phyloP scores from a whole-genome alignment of 495 filamentous ascomycete species.

The Cairneyella variabilis region DNA sequence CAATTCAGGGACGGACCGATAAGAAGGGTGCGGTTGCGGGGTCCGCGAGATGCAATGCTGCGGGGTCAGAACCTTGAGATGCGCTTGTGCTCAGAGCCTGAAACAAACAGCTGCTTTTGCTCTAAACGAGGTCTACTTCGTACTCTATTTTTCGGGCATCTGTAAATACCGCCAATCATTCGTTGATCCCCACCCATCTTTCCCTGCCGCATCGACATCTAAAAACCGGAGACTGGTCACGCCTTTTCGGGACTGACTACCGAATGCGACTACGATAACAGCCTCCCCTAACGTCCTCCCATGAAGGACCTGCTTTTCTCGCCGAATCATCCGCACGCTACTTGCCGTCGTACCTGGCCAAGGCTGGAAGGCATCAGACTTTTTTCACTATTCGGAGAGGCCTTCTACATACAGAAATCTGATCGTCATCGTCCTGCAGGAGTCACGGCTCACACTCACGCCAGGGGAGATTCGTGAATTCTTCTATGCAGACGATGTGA shows the following conservation, averaged over 20 bases:
- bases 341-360: background rate
- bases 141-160: too few species aligned
- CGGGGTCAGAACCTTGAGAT: background rate
- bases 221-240: too few species aligned
- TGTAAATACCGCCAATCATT: background rate
- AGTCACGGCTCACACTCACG: background rate
- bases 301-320: background rate
- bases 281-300: background rate
- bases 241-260: conserved; percentile 10
- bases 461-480: background rate
- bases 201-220: too few species aligned
- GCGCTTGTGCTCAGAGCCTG: background rate
- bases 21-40: conserved; percentile 1
- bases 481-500: background rate
- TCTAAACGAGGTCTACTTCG: background rate
- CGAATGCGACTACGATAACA: conserved; percentile 4
- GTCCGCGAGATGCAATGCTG: background rate
- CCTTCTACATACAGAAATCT: background rate
- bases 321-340: background rate
- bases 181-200: too few species aligned
- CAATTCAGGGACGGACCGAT: conserved; percentile 11
- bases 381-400: background rate
- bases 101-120: background rate
- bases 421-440: background rate
- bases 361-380: background rate